Evolutionary conservation across 73 alveolate species (phyloP).

Genomic region (Stentor coeruleus): DNA sequence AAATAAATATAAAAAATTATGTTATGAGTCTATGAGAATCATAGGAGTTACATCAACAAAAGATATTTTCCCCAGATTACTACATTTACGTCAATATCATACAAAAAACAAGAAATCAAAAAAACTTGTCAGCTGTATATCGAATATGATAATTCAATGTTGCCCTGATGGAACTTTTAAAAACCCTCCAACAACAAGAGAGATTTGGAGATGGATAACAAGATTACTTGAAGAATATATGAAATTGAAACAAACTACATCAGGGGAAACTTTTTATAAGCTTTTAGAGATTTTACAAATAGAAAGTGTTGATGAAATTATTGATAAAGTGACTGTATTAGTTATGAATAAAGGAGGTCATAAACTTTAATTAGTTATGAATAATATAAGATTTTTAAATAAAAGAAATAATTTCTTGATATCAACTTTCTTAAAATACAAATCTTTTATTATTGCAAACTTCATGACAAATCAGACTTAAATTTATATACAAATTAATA

Average conservation of each 20-base stretch:
- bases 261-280: not conserved
- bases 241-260: not conserved
- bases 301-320: not conserved
- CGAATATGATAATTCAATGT: slow-evolving; percentile 11
- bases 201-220: slow-evolving; percentile 15
- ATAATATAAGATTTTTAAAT: too few species aligned
- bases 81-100: not conserved
- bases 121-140: not conserved
- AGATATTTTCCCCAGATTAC: not conserved
- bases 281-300: not conserved
- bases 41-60: not conserved
- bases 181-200: not conserved
- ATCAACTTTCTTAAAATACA: too few species aligned
- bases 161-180: not conserved
- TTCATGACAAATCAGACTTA: too few species aligned
- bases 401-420: too few species aligned
- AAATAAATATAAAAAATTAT: not conserved
- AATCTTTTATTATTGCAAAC: too few species aligned
- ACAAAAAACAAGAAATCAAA: not conserved
- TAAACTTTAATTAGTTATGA: too few species aligned
- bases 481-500: not conserved
- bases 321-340: not conserved
- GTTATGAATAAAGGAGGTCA: too few species aligned
- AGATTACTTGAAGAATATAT: slow-evolving; percentile 19
- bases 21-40: not conserved